phyloP scores from a whole-genome alignment of 2,329 filamentous ascomycete genomes.

The Achaetomium macrosporum region DNA sequence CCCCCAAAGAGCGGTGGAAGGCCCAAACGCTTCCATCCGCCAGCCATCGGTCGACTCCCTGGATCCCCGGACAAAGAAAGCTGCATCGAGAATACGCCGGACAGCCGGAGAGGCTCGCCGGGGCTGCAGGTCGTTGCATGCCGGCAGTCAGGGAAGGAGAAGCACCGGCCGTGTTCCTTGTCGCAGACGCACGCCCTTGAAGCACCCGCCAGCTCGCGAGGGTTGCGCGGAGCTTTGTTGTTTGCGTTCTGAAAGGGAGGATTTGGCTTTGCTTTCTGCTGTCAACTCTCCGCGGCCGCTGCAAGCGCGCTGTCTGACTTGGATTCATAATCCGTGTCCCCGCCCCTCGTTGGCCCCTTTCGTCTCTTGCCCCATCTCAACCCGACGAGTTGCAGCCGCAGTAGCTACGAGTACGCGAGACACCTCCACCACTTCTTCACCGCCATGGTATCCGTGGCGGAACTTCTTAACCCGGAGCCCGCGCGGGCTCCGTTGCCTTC shows the following conservation, averaged over 20 bases:
- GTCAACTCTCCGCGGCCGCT: constrained; percentile 4
- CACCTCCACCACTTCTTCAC: constrained; percentile 27
- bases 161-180: constrained; percentile 35
- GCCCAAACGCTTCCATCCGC: constrained; percentile 41
- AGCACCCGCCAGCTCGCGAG: constrained; percentile 28
- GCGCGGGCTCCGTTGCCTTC: constrained; percentile 33
- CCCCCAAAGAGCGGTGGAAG: constrained; percentile 44
- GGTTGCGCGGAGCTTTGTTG: constrained; percentile 32
- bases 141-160: constrained; percentile 34
- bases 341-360: constrained; percentile 21
- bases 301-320: constrained; percentile 24
- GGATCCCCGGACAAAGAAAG: constrained; percentile 44
- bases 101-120: constrained; percentile 26
- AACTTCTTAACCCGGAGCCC: constrained; percentile 57
- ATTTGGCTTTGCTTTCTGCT: constrained; percentile 25
- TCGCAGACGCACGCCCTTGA: constrained; percentile 28
- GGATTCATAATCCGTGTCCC: constrained; percentile 19
- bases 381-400: constrained; percentile 22
- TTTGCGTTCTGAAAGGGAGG: constrained; percentile 35
- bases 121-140: constrained; percentile 36
- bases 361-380: constrained; percentile 23
- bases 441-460: constrained; percentile 58
- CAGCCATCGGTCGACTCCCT: constrained; percentile 43
- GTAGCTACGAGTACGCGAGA: constrained; percentile 39
- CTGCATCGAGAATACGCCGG: constrained; percentile 38